Base-by-base conservation (phyloP, 352 stramenopile genomes). In the Globisporangium barbulae region DNA sequence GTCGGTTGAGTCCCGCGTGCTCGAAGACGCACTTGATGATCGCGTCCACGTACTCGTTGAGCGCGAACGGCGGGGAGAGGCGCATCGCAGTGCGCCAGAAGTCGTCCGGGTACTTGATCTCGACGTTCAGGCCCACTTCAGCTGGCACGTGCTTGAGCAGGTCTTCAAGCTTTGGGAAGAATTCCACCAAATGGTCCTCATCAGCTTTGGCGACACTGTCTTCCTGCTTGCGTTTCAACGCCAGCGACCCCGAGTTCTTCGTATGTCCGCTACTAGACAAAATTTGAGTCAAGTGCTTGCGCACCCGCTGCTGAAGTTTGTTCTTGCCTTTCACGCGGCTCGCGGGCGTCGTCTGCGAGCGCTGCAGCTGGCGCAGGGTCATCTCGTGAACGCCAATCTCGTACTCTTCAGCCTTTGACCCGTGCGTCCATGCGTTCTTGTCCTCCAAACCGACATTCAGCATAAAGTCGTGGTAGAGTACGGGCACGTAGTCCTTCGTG, bases 401-500 rank as follows among this genome's bases (percentile, higher is more conserved):
- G 57, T 80, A 85, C 19, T 77, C 61, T 56, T 92, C 83, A 19
- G 72, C 67, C 50, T 74, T 75, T 5, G 79, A 76, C 8, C 81
- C 78, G 47, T 81, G 71, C 1, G 73, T 63, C 52, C 72, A 72
- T 31, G 76, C 77, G 9, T 62, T 60, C 22, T 79, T 78, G 67
- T 91, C 81, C 59, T 91, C 81, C 13, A 93, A 61, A 3, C 74
- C 83, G 22, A 86, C 78, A 13, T 79, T 83, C 19, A 94, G 66
- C 37, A 83, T 63, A 58, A 91, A 91, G 61, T 94, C 85, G 63
- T 94, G 85, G 66, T 94, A 94, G 35, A 94, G 69, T 0, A 94
- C 75, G 0, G 85, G 85, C 3, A 94, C 72, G 9, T 73, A 65
- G 53, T 94, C 85, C 55, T 89, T 91, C 10, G 85, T 92, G 35